A percentile compares a stretch with the other conserved stretches of the same genome.
Evolutionary conservation across 2,329 filamentous ascomycete species (phyloP).

Genomic region (Exophiala sideris): DNA sequence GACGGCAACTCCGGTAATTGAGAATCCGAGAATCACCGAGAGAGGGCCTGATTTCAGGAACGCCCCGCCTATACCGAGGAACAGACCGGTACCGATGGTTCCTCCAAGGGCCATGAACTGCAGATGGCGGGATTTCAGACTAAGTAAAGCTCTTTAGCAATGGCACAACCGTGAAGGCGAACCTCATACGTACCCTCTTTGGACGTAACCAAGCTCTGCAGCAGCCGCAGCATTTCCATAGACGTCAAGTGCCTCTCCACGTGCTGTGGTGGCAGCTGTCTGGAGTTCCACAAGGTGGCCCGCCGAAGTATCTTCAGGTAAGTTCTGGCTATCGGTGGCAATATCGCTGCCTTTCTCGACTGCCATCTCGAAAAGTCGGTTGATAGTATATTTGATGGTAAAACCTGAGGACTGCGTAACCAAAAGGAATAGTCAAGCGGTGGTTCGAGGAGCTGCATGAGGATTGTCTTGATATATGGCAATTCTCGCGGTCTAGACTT

Average conservation of each 20-base stretch:
- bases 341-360: not conserved
- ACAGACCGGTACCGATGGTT: constrained; percentile 38
- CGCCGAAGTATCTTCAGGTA: not conserved
- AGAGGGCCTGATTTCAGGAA: constrained; percentile 36
- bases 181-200: constrained; percentile 33
- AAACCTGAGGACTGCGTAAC: not conserved
- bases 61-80: constrained; percentile 37
- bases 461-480: not conserved
- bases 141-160: no score
- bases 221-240: constrained; percentile 51
- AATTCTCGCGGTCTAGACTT: not conserved
- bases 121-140: constrained; percentile 39
- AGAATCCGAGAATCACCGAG: constrained; percentile 37
- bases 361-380: not conserved
- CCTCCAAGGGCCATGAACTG: constrained; percentile 38
- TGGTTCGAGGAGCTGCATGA: not conserved
- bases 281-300: not conserved
- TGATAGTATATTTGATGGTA: not conserved
- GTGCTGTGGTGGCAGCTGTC: not conserved
- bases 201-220: constrained; percentile 52
- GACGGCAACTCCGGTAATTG: constrained; percentile 31
- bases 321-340: not conserved
- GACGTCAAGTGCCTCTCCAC: constrained; percentile 48
- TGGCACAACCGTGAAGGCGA: no score
- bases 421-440: not conserved